Conservation (phyloP, 2,329 filamentous ascomycete species). For the Metarhizium album region DNA sequence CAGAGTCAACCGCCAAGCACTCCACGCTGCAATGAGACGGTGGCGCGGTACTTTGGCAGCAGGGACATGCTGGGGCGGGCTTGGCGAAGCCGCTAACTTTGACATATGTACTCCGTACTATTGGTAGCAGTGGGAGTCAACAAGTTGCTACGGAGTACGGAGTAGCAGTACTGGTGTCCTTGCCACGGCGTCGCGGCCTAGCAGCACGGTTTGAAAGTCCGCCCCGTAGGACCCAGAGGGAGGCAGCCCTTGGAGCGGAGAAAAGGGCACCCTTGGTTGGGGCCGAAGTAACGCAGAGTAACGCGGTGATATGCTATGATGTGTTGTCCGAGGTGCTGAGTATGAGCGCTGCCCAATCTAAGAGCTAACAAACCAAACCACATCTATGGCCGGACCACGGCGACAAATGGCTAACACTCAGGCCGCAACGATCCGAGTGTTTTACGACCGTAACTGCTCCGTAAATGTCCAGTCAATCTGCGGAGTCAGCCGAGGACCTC, state of each 20-base stretch:
- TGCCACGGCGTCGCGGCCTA: not conserved
- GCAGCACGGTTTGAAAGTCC: not conserved
- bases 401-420: not conserved
- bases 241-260: not conserved
- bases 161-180: no score
- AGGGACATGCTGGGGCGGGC: not conserved
- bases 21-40: not conserved
- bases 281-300: not conserved
- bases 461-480: not conserved
- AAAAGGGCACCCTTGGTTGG: not conserved
- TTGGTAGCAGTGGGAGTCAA: no score
- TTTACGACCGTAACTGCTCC: not conserved
- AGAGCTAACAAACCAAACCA: not conserved
- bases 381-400: not conserved
- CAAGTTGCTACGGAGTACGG: no score
- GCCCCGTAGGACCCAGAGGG: no score
- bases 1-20: no score
- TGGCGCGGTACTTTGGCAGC: not conserved
- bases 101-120: no score
- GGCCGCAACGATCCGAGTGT: not conserved
- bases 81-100: no score
- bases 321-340: not conserved
- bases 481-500: no score
- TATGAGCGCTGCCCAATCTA: not conserved
- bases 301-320: not conserved